Base-by-base conservation (phyloP, 805 yeast species). In the Schwanniomyces vanrijiae region DNA sequence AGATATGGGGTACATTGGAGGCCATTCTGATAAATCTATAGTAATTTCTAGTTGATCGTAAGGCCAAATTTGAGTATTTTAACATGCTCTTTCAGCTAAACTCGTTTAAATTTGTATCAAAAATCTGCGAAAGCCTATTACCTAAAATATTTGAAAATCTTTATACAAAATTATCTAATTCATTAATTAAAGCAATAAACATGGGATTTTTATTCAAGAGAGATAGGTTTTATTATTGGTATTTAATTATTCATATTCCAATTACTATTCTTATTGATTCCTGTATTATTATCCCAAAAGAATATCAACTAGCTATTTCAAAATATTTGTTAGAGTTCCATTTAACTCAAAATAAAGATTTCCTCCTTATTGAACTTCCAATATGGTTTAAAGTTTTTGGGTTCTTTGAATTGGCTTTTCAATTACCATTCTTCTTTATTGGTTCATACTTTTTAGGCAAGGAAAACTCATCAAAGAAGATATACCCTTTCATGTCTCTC, bases 241-340 rank as follows among this genome's bases (percentile, higher is more conserved):
- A 80, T 60, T 80, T 80, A 55, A 51, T 85, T 2, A 45, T 86
- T 6, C 97, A 91, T 59, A 77, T 88, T 18, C 86, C 91, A 11
- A 80, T 89, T 58, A 86, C 97, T 0, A 49, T 88, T 2, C 63
- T 87, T 35, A 78, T 92, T 45, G 98, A 91, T 62, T 79, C 90
- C 10, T 73, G 86, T 2, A 77, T 88, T 42, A 84, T 85, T 3
- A 65, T 90, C 14, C 94, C 95, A 0, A 52, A 59, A 6, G 56
- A 67, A 20, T 76, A 71, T 56, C 77, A 72, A 52, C 64, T 76
- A 18, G 61, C 61, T 5, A 47, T 84, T 37, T 90, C 90, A 53
- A 62, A 66, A 28, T 34, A 28, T 1, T 56, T 88, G 13, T 67
- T 83, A 13, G 67, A 71, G 2, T 82, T 81, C 66, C 97, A 94